Conservation (phyloP, 83 land plant species). For the Picea mariana region DNA sequence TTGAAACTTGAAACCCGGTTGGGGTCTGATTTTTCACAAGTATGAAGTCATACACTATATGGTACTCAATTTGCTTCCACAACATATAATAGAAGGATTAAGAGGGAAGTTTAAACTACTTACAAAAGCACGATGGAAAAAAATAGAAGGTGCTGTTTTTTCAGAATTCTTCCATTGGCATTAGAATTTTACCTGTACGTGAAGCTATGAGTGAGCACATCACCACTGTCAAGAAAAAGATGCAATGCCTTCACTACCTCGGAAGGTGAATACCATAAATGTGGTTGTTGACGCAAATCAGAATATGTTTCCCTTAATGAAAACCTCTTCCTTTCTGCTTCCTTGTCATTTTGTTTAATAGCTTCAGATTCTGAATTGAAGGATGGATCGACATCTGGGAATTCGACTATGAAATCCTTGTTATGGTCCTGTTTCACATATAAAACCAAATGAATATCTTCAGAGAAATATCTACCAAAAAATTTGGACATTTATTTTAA, state of each 20-base stretch:
- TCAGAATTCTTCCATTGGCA: neutral
- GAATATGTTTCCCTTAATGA: slow-evolving; percentile 27
- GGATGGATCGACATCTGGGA: slow-evolving; percentile 79
- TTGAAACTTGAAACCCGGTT: no score
- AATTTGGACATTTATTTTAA: neutral
- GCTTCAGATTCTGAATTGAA: slow-evolving; percentile 13
- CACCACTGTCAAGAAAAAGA: slow-evolving; percentile 51
- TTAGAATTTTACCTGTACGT: slow-evolving; percentile 58
- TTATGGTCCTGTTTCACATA: slow-evolving; percentile 75
- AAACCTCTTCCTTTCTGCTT: slow-evolving; percentile 23
- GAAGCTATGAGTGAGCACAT: slow-evolving; percentile 37
- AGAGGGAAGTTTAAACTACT: neutral
- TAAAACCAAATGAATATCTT: neutral
- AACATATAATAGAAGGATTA: neutral
- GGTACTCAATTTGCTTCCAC: no score
- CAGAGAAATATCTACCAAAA: neutral
- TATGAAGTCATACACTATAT: no score
- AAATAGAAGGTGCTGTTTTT: neutral
- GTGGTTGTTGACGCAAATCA: slow-evolving; percentile 35
- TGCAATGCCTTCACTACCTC: slow-evolving; percentile 41
- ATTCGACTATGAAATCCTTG: slow-evolving; percentile 81
- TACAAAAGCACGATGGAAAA: neutral
- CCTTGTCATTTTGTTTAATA: slow-evolving; percentile 5
- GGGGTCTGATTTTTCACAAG: no score
- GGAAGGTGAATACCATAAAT: slow-evolving; percentile 61